Evolutionary conservation across 169 alveolate genomes (phyloP), one percentile per base, ranked within the genome.

Genomic region (Sarcocystis neurona): DNA sequence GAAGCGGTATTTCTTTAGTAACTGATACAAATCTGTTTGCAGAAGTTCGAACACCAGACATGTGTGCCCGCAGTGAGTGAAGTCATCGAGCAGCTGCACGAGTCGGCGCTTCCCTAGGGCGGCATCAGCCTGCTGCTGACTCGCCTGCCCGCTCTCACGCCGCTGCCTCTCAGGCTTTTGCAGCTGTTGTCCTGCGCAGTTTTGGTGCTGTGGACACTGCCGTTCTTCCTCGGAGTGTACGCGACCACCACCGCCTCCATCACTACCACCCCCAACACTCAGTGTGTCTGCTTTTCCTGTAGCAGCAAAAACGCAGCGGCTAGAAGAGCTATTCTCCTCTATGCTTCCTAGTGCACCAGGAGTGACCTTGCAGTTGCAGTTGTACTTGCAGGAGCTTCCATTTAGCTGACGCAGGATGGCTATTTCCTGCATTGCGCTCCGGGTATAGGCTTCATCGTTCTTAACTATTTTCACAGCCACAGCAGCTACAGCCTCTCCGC

Each of bases 11-110:
- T 80, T 90, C 80, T 87, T 89, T 50, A 94, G 80, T 10, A 90
- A 89, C 80, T 94, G 95, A 70, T 87, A 89, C n/a, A 94, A 91
- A 75, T 92, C 93, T 8, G 85, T 88, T 43, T 87, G 88, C 43
- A 93, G 80, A 34, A 93, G 56, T 77, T 93, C 95, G 60, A 94
- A 93, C 20, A 93, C 95, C 30, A 94, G 90, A 88, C 95, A 93
- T 43, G 92, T 84, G 86, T 94, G 97, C 47, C 92, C 88, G n/a
- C 91, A 82, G 84, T 87, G 91, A 43, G 88, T 92, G 68, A 94
- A 94, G 87, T 85, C 89, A 77, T 93, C 95, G 53, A 84, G 79
- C 91, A 93, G 91, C 34, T 88, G 60, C 56, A 92, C 94, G 50
- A 93, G 93, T 79, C 74, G 72, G 43, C 70, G 48, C 34, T 20